Conservation (phyloP, 805 yeast species). For the Candida boidinii region DNA sequence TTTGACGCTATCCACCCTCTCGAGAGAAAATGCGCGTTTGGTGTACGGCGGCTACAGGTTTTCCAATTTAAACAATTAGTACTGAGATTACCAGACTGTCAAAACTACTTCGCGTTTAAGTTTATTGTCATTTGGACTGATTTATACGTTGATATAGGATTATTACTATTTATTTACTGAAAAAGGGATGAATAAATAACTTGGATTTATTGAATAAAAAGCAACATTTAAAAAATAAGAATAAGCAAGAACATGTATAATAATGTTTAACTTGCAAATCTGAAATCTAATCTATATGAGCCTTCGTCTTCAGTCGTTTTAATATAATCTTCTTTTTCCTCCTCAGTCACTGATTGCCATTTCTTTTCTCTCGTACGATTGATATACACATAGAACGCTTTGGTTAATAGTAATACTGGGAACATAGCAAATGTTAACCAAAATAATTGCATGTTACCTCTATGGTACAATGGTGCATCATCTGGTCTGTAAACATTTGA, state of each 20-base stretch:
- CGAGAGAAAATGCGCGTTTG: too few relatives aligned
- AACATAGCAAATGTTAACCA: slow-evolving; percentile 23
- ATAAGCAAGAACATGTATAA: slow-evolving; percentile 2
- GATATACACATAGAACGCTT: slow-evolving; percentile 30
- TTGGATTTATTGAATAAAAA: too few relatives aligned
- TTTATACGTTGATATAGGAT: too few relatives aligned
- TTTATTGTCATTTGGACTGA: too few relatives aligned
- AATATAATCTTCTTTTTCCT: slow-evolving; percentile 42
- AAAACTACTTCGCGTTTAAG: too few relatives aligned
- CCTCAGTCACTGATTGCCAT: slow-evolving; percentile 44
- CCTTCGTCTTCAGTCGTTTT: slow-evolving; percentile 42
- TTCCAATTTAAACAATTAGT: too few relatives aligned
- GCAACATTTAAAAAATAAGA: slow-evolving; percentile 1
- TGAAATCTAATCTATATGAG: slow-evolving; percentile 45
- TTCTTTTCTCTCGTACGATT: slow-evolving; percentile 33
- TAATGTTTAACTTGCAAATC: slow-evolving; percentile 17
- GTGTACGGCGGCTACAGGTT: too few relatives aligned
- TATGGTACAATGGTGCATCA: slow-evolving; percentile 52
- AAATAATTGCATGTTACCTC: slow-evolving; percentile 42
- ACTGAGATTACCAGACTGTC: too few relatives aligned
- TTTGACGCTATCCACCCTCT: too few relatives aligned
- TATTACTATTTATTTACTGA: too few relatives aligned
- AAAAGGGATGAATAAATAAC: too few relatives aligned
- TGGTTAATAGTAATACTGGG: slow-evolving; percentile 20
- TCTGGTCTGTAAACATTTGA: slow-evolving; percentile 47